Base-by-base conservation (phyloP, 2,329 filamentous ascomycete genomes). In the Xylaria arbuscula region DNA sequence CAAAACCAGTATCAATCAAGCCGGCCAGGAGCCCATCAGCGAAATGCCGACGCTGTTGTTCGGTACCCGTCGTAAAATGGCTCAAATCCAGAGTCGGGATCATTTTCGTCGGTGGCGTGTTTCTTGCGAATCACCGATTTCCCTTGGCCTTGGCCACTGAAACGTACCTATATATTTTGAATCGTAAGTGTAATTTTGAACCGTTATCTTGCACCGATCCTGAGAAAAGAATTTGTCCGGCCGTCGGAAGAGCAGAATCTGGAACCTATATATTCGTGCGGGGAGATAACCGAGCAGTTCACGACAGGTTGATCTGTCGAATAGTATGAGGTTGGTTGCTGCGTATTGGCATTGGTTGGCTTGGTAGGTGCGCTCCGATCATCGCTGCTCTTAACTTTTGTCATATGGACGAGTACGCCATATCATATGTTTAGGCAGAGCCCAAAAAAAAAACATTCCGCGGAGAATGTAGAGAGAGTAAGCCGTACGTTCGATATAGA, bases 31-130 rank as follows among this genome's bases (percentile, higher is more conserved):
- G 64, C 8, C 53, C 58, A 38, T 66, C 57, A n/a, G 64, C 58
- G 62, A 66, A 66, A 19, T 66, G 51, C 45, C 36, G 57, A 28
- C 64, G 64, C 36, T 62, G 51, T n/a, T 62, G 58, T 8, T 66
- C 58, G 34, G 36, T 53, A 9, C 64, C 64, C 6, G 9, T 32
- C 10, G 53, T 61, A 11, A 66, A 66, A n/a, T 62, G 58, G 45
- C 58, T 66, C 19, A 66, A 47, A 47, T 66, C 64, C 10, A 66
- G 50, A 8, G 64, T 66, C 45, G 64, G 64, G 17, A 66, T 62
- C 64, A 66, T 66, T 9, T 55, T 47, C 1, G 3, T 1, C 45
- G 28, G 28, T 28, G 28, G 28, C 5, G 5, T 28, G 5, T 28
- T 13, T 42, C 7, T n/a, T 50, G 4, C n/a, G 24, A 32, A 40